Base-by-base conservation (phyloP, 768 basidiomycete genomes). In the Pholiota microspora region DNA sequence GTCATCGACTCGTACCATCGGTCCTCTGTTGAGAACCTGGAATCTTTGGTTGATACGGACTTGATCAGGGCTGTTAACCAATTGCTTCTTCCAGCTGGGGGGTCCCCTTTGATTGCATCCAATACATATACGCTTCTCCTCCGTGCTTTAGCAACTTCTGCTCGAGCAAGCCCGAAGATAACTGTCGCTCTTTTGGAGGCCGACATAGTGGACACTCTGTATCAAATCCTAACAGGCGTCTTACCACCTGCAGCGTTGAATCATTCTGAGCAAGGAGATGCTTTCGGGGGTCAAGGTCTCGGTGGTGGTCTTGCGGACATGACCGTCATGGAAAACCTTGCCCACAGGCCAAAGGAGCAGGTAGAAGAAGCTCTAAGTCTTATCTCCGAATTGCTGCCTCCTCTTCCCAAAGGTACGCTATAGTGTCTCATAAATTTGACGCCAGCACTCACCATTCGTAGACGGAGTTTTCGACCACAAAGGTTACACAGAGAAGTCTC, bases 401-500 rank as follows among this genome's bases (percentile, higher is more conserved):
- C 97, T 7, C 71, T 95, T 34, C 92, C 94, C 0, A 94, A 91
- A 83, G 94, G 94, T 91, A 62, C 31, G 73, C 65, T 35, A 24
- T 49, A 44, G 10, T 18, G 9, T 7, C 12, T 7, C 40, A 34
- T 50, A 21, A 13, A 13, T 29, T 27, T 29, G 35, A 48, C 12
- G n/a, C 32, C 38, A 53, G 25, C 38, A 62, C 56, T 53, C 34
- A 18, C 38, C 2, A 52, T 61, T 8, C 57, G 6, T 31, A 92
- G 96, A 98, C 69, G 96, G 97, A 18, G 91, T 98, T 7, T 98
- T 98, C 69, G 95, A 98, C 67, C 84, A 92, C 63, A 93, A 90
- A 62, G 76, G 77, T 0, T 97, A 96, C 64, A 89, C 92, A 0
- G 95, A 97, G 72, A 95, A 93, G 65, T 82, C 88, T 3, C 70